A percentile compares a stretch with the other conserved stretches of the same genome.
Conservation (phyloP, 1,284 basidiomycete species). For the Coniophora puteana region DNA sequence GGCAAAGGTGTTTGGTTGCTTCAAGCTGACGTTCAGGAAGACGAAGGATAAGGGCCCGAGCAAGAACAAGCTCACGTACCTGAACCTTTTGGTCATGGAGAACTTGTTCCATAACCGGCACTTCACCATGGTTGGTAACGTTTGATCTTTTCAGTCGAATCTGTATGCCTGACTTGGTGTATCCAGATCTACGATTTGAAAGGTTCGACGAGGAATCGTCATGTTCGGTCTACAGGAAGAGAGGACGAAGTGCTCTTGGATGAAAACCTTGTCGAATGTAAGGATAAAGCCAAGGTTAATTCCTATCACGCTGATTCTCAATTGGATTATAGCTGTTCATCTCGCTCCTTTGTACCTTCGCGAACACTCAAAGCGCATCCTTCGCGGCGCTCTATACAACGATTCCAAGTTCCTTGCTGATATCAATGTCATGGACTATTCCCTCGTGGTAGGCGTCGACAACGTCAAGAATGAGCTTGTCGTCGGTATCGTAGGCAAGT, state of each 20-base stretch:
- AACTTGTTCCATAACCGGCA: conserved; percentile 93
- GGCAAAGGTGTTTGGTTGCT: conserved; percentile 97
- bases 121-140: conserved; percentile 72
- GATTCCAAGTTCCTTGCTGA: conserved; percentile 94
- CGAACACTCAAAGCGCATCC: conserved; percentile 92
- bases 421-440: conserved; percentile 99
- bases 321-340: conserved; percentile 54
- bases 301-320: conserved; percentile 11
- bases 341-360: conserved; percentile 87
- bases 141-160: too few species aligned
- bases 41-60: conserved; percentile 59
- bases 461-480: conserved; percentile 80
- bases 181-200: conserved; percentile 91
- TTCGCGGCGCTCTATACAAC: conserved; percentile 89
- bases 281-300: conserved; percentile 18
- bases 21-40: conserved; percentile 92
- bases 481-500: conserved; percentile 92
- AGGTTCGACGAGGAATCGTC: conserved; percentile 88
- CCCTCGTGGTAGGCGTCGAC: conserved; percentile 92
- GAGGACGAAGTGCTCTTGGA: conserved; percentile 93
- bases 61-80: conserved; percentile 79
- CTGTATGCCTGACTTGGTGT: background rate
- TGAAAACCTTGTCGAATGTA: conserved; percentile 87
- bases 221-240: conserved; percentile 87
- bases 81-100: conserved; percentile 98